Conservation (phyloP, 306 rosid genomes). For the Quercus cerris region DNA sequence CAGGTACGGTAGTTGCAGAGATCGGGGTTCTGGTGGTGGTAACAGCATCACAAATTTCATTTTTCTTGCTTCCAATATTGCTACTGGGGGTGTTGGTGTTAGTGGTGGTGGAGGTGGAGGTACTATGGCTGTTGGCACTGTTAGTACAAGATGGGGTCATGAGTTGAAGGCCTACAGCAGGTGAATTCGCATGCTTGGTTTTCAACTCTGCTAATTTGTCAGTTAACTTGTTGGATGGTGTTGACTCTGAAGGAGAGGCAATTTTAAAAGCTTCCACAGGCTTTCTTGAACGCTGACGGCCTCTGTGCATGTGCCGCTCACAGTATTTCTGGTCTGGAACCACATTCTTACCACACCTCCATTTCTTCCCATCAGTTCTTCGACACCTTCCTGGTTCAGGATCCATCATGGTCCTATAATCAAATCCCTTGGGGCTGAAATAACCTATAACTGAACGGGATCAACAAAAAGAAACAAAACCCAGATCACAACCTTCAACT, state of each 20-base stretch:
- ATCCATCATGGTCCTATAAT: conserved; percentile 41
- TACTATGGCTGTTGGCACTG: conserved; percentile 12
- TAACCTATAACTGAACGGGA: conserved; percentile 36
- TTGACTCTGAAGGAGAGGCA: conserved; percentile 34
- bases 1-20: background rate
- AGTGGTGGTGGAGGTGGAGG: conserved; percentile 10
- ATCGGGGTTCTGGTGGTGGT: conserved; percentile 1
- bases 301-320: conserved; percentile 80
- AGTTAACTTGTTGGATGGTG: conserved; percentile 20
- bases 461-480: conserved; percentile 16
- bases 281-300: conserved; percentile 98
- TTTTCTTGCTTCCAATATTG: conserved; percentile 23
- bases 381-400: conserved; percentile 74
- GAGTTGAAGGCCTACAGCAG: conserved; percentile 30
- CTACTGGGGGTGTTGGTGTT: background rate
- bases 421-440: conserved; percentile 30
- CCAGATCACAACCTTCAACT: conserved; percentile 12
- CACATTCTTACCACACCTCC: conserved; percentile 63
- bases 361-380: conserved; percentile 95
- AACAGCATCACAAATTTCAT: conserved; percentile 8
- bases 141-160: conserved; percentile 16
- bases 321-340: conserved; percentile 70
- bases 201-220: conserved; percentile 19
- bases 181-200: conserved; percentile 13
- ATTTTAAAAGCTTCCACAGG: conserved; percentile 71